Base-by-base conservation (phyloP, 2,329 filamentous ascomycete species). In the Penicillium nordicum region DNA sequence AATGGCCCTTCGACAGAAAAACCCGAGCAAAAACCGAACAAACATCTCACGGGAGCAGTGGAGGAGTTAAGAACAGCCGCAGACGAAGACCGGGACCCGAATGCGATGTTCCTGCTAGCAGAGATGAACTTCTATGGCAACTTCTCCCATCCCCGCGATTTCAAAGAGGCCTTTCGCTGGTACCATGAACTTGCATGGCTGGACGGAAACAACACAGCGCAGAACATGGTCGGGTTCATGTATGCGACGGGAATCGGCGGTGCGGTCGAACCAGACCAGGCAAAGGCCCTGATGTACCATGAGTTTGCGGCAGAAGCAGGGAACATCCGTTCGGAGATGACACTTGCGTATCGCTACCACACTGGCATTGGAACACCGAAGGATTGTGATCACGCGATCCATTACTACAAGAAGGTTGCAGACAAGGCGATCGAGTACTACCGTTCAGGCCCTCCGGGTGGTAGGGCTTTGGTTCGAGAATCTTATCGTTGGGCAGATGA, bases 121-220 rank as follows among this genome's bases (percentile, higher is more conserved):
- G 90, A 99, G 72, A 88, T 99, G 82, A 96, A 95, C 78, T 97
- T 97, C 75, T 92, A 94, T 68, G 94, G 94, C 71, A 97, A 97
- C 74, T 96, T 88, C 74, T 89, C 90, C 23, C 84, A 97, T 68
- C 92, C 93, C 1, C 83, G 88, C 62, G 86, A 97, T 70, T 91
- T 96, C 64, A 80, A 83, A 32, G 81, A 84, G 46, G 90, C 94
- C 0, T 96, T 96, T 71, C 80, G 83, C 62, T 84, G 90, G 77
- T 99, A 97, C 74, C 80, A 89, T 60, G 81, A 87, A 59, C 82
- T 99, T 52, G 90, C 93, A 3, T 81, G 82, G 18, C 73, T 87
- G 57, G 84, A 88, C 63, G 94, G 93, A 43, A 97, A 99, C 74
- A 88, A 85, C 62, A 96, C 93, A 12, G 94, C 94, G 1, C 91